Percentiles rank a stretch among this genome's conserved stretches.
phyloP scores from a whole-genome alignment of 371 early-diverging fungal genomes.

The Umbelopsis sp. region DNA sequence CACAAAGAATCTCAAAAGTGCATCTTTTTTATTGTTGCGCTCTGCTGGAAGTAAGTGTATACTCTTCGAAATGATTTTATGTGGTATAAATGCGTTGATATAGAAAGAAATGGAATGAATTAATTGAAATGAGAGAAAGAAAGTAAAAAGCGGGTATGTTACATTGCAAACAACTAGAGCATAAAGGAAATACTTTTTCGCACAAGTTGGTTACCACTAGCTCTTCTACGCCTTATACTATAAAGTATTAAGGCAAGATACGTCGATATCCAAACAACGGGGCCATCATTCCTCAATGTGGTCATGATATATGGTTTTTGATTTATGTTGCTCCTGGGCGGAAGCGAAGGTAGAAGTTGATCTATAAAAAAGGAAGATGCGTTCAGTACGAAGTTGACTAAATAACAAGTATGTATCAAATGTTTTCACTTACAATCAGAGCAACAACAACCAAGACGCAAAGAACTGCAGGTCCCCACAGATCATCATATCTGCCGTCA shows the following conservation, averaged over 20 bases:
- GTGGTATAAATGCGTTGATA: conserved; percentile 4
- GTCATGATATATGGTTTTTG: not conserved
- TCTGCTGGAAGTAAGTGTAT: too few relatives aligned
- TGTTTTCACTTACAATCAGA: conserved; percentile 32
- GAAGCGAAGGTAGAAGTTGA: conserved; percentile 51
- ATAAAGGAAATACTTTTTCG: not conserved
- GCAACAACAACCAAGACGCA: conserved; percentile 80
- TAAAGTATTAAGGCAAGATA: not conserved
- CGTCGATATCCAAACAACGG: not conserved
- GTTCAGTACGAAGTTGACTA: not conserved
- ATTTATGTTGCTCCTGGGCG: conserved; percentile 20
- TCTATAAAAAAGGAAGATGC: conserved; percentile 20
- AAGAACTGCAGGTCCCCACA: conserved; percentile 81
- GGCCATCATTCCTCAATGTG: not conserved
- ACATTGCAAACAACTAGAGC: conserved; percentile 16
- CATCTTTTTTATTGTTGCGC: too few relatives aligned
- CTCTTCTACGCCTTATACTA: not conserved
- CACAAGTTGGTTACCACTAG: conserved; percentile 7
- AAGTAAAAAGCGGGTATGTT: conserved; percentile 3
- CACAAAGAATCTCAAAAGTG: too few relatives aligned
- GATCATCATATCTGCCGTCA: conserved; percentile 65
- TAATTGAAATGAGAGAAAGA: not conserved
- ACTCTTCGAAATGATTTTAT: not conserved
- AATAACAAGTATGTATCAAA: not conserved
- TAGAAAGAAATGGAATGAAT: not conserved